Percentiles rank a stretch among this genome's conserved stretches.
These are phyloP conservation scores for Saccharomycopsis crataegensis DNA, from an alignment of 1,139 yeast species.

Conservation along the genomic window DNA sequence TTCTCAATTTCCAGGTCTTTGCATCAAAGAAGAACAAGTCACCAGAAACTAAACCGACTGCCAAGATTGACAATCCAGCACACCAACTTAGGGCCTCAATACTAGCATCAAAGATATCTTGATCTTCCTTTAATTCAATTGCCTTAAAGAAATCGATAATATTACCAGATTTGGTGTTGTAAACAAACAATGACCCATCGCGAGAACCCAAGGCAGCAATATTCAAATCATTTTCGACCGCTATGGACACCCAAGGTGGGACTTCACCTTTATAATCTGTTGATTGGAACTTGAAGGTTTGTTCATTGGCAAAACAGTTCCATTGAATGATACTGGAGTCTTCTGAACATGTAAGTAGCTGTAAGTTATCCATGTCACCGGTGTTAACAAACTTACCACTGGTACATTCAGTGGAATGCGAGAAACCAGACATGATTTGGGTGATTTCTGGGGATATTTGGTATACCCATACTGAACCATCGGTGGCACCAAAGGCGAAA, in stretches of 20 bases:
- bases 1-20: slow-evolving; percentile 80
- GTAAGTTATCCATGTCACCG: slow-evolving; percentile 50
- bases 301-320: slow-evolving; percentile 78
- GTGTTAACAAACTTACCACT: slow-evolving; percentile 66
- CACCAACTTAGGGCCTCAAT: slow-evolving; percentile 88
- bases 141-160: slow-evolving; percentile 60
- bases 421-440: slow-evolving; percentile 72
- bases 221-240: slow-evolving; percentile 38
- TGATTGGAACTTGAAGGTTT: slow-evolving; percentile 54
- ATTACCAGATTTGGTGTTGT: slow-evolving; percentile 68
- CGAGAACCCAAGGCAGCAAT: slow-evolving; percentile 71
- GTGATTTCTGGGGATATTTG: slow-evolving; percentile 59
- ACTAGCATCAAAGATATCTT: slow-evolving; percentile 65
- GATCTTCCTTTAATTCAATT: slow-evolving; percentile 53
- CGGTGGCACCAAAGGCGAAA: slow-evolving; percentile 91
- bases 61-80: slow-evolving; percentile 50
- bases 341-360: slow-evolving; percentile 75
- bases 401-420: slow-evolving; percentile 73
- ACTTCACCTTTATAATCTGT: slow-evolving; percentile 61
- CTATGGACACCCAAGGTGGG: slow-evolving; percentile 82
- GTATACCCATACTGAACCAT: slow-evolving; percentile 94
- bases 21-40: slow-evolving; percentile 75
- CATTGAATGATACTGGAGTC: slow-evolving; percentile 84
- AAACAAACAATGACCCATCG: slow-evolving; percentile 74
- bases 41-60: slow-evolving; percentile 87